A percentile compares a stretch with the other conserved stretches of the same genome.
These are phyloP conservation scores for Zygoascus tannicola DNA, from an alignment of 805 yeast species.

Conservation along the genomic window DNA sequence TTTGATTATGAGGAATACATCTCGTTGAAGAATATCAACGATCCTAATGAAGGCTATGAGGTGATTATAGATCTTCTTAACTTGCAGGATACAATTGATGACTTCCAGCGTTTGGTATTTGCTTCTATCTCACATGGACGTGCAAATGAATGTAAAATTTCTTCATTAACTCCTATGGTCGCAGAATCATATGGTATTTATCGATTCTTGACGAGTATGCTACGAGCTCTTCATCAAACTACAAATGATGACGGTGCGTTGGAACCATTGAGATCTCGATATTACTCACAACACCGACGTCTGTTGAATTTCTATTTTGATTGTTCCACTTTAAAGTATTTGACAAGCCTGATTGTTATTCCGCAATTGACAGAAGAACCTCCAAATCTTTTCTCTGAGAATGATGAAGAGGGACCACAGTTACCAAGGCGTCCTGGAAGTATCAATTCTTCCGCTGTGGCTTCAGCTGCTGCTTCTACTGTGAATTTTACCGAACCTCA, in stretches of 20 bases:
- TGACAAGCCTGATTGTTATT: slow-evolving; percentile 70
- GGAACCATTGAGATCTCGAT: slow-evolving; percentile 63
- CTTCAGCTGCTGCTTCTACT: slow-evolving; percentile 25
- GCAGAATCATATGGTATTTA: slow-evolving; percentile 90
- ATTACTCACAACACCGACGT: slow-evolving; percentile 56
- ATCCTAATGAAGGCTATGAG: slow-evolving; percentile 93
- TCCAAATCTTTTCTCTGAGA: slow-evolving; percentile 46
- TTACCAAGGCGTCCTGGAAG: slow-evolving; percentile 33
- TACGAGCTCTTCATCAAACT: slow-evolving; percentile 73
- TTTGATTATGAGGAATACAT: slow-evolving; percentile 95
- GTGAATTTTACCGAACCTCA: slow-evolving; percentile 22
- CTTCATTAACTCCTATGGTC: slow-evolving; percentile 83
- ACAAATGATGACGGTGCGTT: slow-evolving; percentile 68
- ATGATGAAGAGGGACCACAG: slow-evolving; percentile 33
- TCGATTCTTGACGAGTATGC: slow-evolving; percentile 81
- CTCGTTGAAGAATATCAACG: slow-evolving; percentile 75
- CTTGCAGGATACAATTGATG: slow-evolving; percentile 75
- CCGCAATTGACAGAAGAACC: slow-evolving; percentile 56
- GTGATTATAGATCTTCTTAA: slow-evolving; percentile 77
- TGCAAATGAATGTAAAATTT: slow-evolving; percentile 62
- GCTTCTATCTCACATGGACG: slow-evolving; percentile 56
- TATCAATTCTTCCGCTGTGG: slow-evolving; percentile 18
- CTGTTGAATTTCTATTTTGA: slow-evolving; percentile 82
- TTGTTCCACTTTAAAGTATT: slow-evolving; percentile 72
- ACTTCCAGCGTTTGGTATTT: slow-evolving; percentile 65